A percentile compares a stretch with the other conserved stretches of the same genome.
These are phyloP conservation scores for Calonectria leucothoes DNA, from an alignment of 2,329 filamentous ascomycete genomes.

Conservation along the genomic window DNA sequence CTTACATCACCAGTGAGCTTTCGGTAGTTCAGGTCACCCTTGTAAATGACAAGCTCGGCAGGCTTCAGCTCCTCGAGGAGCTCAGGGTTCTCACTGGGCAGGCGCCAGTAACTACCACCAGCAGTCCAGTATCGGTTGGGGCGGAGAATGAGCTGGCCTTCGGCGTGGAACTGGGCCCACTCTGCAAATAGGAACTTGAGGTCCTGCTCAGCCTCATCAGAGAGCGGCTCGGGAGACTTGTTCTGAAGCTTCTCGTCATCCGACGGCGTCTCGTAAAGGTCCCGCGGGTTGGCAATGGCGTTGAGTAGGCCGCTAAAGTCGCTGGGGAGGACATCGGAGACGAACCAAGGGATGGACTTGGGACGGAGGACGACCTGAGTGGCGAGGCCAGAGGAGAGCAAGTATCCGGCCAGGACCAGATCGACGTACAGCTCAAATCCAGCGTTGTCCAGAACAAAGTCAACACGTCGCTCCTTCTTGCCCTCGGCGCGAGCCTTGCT, in stretches of 20 bases:
- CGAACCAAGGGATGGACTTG: constrained; percentile 98
- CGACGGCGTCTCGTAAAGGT: constrained; percentile 81
- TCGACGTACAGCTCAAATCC: constrained; percentile 98
- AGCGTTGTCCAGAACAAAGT: constrained; percentile 96
- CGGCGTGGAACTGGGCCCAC: constrained; percentile 83
- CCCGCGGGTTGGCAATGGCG: constrained; percentile 80
- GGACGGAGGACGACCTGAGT: constrained; percentile 90
- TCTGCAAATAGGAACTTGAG: constrained; percentile 83
- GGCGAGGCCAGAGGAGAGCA: constrained; percentile 85
- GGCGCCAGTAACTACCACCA: constrained; percentile 86
- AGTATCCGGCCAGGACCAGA: constrained; percentile 89
- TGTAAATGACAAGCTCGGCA: constrained; percentile 93
- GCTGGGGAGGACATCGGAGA: constrained; percentile 89
- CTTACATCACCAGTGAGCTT: constrained; percentile 91
- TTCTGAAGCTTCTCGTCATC: constrained; percentile 72
- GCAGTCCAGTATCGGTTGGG: constrained; percentile 94
- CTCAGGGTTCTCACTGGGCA: constrained; percentile 75
- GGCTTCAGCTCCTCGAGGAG: constrained; percentile 82
- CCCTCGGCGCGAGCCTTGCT: constrained; percentile 72
- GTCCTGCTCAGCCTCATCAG: constrained; percentile 73
- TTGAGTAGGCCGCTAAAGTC: constrained; percentile 88
- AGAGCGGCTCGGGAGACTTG: constrained; percentile 70
- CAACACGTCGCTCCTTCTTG: constrained; percentile 79
- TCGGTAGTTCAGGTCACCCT: constrained; percentile 96
- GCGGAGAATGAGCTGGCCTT: constrained; percentile 85